A percentile compares a stretch with the other conserved stretches of the same genome.
Conservation (phyloP, 768 basidiomycete species). For the Boletus rex-veris region DNA sequence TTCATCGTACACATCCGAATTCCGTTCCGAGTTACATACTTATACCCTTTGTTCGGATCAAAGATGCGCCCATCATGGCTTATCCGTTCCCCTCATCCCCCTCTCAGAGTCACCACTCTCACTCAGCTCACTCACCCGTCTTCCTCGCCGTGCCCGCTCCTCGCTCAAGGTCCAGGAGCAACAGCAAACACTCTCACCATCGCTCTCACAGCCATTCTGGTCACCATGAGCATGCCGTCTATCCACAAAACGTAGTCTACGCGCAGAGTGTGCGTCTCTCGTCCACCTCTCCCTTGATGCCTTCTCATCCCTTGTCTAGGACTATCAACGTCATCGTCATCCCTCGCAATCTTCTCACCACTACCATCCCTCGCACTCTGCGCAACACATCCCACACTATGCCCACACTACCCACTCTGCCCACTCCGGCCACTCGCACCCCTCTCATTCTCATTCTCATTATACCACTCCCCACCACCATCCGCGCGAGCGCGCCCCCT, state of each 20-base stretch:
- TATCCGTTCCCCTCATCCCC: slow-evolving; percentile 24
- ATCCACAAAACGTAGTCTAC: slow-evolving; percentile 8
- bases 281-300: neutral
- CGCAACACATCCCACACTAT: slow-evolving; percentile 16
- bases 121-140: neutral
- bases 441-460: slow-evolving; percentile 14
- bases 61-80: slow-evolving; percentile 9
- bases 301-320: slow-evolving; percentile 4
- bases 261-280: slow-evolving; percentile 13
- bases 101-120: neutral
- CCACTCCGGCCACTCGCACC: slow-evolving; percentile 2
- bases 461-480: slow-evolving; percentile 7
- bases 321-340: slow-evolving; percentile 14
- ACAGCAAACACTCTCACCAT: slow-evolving; percentile 17
- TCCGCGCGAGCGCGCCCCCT: slow-evolving; percentile 17
- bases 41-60: too few species aligned
- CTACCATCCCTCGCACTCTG: slow-evolving; percentile 18
- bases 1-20: slow-evolving; percentile 4
- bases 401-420: neutral
- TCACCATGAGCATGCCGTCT: neutral
- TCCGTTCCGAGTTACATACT: slow-evolving; percentile 12
- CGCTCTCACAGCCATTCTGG: slow-evolving; percentile 5
- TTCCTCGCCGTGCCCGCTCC: slow-evolving; percentile 7
- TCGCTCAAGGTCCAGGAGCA: slow-evolving; percentile 7
- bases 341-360: slow-evolving; percentile 11